A percentile compares a stretch with the other conserved stretches of the same genome.
Conservation (phyloP, 139 green algal species). For the Chlorella sp. region DNA sequence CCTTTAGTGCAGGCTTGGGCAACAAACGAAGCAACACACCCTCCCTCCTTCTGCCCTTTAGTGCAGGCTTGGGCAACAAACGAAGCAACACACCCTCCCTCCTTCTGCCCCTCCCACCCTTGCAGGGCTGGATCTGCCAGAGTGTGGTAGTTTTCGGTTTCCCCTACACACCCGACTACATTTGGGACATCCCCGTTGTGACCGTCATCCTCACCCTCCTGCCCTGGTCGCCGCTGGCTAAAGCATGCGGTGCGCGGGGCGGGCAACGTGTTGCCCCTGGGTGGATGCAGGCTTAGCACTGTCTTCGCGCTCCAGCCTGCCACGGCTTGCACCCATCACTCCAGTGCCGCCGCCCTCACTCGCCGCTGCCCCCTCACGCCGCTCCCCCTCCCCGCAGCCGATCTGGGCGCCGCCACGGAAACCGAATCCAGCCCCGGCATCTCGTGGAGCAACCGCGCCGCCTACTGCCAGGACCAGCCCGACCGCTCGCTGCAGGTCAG, state of each 20-base stretch:
- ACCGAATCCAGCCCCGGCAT: slow-evolving; percentile 40
- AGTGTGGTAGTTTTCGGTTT: slow-evolving; percentile 58
- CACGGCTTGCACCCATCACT: not conserved
- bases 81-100: too few relatives aligned
- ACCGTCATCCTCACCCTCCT: slow-evolving; percentile 81
- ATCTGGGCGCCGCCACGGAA: slow-evolving; percentile 69
- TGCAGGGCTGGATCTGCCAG: slow-evolving; percentile 37
- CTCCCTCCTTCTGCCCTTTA: too few relatives aligned
- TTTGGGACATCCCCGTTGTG: slow-evolving; percentile 35
- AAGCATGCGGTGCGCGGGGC: slow-evolving; percentile 61
- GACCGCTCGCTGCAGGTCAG: not conserved
- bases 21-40: too few relatives aligned
- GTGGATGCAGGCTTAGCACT: not conserved
- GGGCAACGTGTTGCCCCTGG: too few relatives aligned
- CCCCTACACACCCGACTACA: slow-evolving; percentile 56
- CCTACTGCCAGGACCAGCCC: slow-evolving; percentile 44
- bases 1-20: too few relatives aligned
- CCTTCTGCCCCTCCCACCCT: too few relatives aligned
- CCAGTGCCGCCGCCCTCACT: not conserved
- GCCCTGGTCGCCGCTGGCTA: slow-evolving; percentile 84
- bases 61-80: too few relatives aligned
- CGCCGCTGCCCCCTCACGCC: not conserved
- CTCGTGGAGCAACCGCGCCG: slow-evolving; percentile 41
- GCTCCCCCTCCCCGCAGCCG: slow-evolving; percentile 20
- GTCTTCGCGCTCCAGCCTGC: not conserved